phyloP scores from a whole-genome alignment of 1,284 basidiomycete species.

The Vanrija humicola region DNA sequence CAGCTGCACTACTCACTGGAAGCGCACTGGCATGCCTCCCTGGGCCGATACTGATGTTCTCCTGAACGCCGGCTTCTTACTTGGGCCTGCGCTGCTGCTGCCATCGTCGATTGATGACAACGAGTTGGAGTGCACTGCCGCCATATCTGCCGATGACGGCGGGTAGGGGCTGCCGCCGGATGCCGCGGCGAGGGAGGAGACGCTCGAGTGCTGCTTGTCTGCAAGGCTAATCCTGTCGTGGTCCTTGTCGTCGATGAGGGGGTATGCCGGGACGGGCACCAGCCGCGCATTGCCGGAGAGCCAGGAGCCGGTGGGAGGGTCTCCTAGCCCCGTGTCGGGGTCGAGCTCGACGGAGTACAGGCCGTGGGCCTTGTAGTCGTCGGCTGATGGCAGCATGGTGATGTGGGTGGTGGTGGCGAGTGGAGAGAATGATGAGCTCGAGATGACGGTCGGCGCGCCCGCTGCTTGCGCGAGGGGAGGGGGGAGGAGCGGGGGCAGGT shows the following conservation, averaged over 20 bases:
- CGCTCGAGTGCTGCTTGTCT: too few relatives aligned
- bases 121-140: too few relatives aligned
- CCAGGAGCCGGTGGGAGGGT: constrained; percentile 4
- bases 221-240: background rate
- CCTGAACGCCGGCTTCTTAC: background rate
- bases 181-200: too few relatives aligned
- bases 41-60: background rate
- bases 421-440: too few relatives aligned
- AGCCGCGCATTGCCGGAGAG: constrained; percentile 10
- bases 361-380: constrained; percentile 2
- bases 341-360: constrained; percentile 9
- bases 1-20: constrained; percentile 3
- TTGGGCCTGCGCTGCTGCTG: background rate
- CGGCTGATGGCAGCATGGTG: too few relatives aligned
- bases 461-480: too few relatives aligned
- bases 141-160: too few relatives aligned
- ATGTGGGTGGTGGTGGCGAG: too few relatives aligned
- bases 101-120: too few relatives aligned
- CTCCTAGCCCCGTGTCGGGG: background rate
- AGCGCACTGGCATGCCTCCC: constrained; percentile 1
- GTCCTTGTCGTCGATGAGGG: constrained; percentile 6
- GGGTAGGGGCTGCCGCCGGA: too few relatives aligned
- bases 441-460: too few relatives aligned
- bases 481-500: too few relatives aligned
- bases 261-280: constrained; percentile 11